Evolutionary conservation across 805 yeast genomes (phyloP).

Genomic region (Myxozyma vanderwaltii): DNA sequence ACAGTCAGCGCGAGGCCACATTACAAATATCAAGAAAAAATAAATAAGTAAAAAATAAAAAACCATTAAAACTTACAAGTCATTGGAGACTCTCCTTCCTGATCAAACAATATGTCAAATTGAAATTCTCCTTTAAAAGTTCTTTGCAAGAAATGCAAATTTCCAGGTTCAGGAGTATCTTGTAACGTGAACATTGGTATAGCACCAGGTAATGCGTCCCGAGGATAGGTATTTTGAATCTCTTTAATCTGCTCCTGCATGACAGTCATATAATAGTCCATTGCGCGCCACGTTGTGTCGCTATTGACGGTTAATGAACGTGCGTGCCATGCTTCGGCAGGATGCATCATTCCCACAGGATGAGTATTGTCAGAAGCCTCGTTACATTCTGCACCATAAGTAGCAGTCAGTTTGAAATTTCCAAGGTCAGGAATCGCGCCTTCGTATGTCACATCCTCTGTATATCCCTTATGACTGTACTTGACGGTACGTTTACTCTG

Average conservation of each 20-base stretch:
- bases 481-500: conserved; percentile 37
- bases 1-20: no score
- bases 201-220: conserved; percentile 47
- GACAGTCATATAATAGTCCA: conserved; percentile 69
- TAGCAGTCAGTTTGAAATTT: conserved; percentile 60
- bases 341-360: conserved; percentile 44
- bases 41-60: neutral
- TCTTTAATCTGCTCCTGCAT: conserved; percentile 66
- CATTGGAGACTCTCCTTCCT: conserved; percentile 11
- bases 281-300: conserved; percentile 62
- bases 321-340: conserved; percentile 17
- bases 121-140: conserved; percentile 72
- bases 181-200: conserved; percentile 53
- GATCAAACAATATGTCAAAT: conserved; percentile 57
- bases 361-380: conserved; percentile 53
- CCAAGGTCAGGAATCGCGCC: conserved; percentile 71
- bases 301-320: conserved; percentile 12
- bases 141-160: conserved; percentile 77
- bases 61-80: conserved; percentile 24
- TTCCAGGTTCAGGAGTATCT: conserved; percentile 63
- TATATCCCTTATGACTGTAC: conserved; percentile 9
- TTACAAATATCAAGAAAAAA: no score
- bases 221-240: conserved; percentile 34
- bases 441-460: conserved; percentile 46
- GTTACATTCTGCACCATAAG: conserved; percentile 55